phyloP scores from a whole-genome alignment of 768 basidiomycete genomes.

The Tubosaeta brunneosetosa region DNA sequence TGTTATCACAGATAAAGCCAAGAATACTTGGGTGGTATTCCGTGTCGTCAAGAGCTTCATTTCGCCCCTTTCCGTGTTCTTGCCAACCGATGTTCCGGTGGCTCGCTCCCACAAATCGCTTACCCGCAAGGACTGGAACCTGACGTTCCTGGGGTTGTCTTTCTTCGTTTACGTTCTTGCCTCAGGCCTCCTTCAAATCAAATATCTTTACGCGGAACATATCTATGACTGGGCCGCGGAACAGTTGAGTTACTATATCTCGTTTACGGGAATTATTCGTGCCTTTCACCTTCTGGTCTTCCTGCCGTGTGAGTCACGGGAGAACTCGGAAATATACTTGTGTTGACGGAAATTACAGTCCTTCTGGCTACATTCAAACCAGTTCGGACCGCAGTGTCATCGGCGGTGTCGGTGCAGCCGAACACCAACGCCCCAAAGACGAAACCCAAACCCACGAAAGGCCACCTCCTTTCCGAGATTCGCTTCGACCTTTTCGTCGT shows the following conservation, averaged over 20 bases:
- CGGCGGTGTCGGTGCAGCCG: conserved; percentile 3
- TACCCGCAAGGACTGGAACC: conserved; percentile 62
- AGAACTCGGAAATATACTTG: conserved; percentile 22
- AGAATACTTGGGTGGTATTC: conserved; percentile 5
- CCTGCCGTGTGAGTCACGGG: conserved; percentile 53
- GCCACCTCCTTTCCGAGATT: conserved; percentile 54
- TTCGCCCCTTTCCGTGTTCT: conserved; percentile 65
- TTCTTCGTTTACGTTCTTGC: conserved; percentile 64
- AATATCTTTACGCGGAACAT: conserved; percentile 76
- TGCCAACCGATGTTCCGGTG: conserved; percentile 47
- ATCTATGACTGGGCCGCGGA: conserved; percentile 65
- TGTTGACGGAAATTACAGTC: conserved; percentile 38
- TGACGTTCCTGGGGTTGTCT: conserved; percentile 62
- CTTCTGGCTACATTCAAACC: conserved; percentile 60
- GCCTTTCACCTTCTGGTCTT: conserved; percentile 63
- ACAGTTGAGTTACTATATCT: conserved; percentile 73
- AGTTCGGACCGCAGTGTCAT: conserved; percentile 15
- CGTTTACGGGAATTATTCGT: conserved; percentile 58
- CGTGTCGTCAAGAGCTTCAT: conserved; percentile 44
- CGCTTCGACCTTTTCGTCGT: conserved; percentile 67
- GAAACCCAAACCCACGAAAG: conserved; percentile 43
- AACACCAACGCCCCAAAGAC: conserved; percentile 22
- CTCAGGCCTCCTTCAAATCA: conserved; percentile 67
- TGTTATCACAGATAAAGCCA: neutral
- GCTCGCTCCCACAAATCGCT: conserved; percentile 51